A percentile compares a stretch with the other conserved stretches of the same genome.
Evolutionary conservation across 106 monocot species (phyloP).

Genomic region (Phalaenopsis aphrodite): DNA sequence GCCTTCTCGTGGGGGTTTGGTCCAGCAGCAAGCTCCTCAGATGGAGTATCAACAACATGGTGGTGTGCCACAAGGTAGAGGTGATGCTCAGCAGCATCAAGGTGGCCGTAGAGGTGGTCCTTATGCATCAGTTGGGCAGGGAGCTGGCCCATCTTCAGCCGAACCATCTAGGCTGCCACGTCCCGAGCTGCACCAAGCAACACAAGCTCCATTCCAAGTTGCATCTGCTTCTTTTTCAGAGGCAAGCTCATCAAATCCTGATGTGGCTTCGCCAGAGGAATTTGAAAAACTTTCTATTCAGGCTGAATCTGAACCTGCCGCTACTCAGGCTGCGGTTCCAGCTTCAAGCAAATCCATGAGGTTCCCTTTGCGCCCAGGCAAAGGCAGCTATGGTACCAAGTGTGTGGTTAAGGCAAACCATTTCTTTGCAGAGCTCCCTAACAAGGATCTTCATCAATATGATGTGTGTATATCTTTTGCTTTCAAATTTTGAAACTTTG

Average conservation of each 20-base stretch:
- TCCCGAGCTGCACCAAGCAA: constrained; percentile 99
- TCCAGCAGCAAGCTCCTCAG: constrained; percentile 12
- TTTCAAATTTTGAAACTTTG: neutral
- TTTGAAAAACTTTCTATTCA: constrained; percentile 44
- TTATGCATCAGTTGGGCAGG: constrained; percentile 23
- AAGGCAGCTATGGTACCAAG: constrained; percentile 46
- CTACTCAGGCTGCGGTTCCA: constrained; percentile 28
- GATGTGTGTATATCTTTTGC: constrained; percentile 41
- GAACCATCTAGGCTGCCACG: constrained; percentile 41
- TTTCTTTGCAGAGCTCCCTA: constrained; percentile 74
- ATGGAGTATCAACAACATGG: constrained; percentile 37
- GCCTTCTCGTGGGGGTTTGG: neutral
- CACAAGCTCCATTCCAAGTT: constrained; percentile 28
- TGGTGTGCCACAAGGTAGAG: constrained; percentile 21
- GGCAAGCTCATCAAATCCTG: constrained; percentile 29
- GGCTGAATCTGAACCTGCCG: constrained; percentile 22
- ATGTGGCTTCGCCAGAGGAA: constrained; percentile 25
- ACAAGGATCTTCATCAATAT: constrained; percentile 90
- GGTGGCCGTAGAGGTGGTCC: constrained; percentile 42
- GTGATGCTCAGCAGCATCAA: constrained; percentile 43
- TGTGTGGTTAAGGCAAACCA: constrained; percentile 94
- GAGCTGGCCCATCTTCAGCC: constrained; percentile 22
- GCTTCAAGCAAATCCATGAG: constrained; percentile 69
- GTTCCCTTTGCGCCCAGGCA: constrained; percentile 73
- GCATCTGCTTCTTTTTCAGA: constrained; percentile 17